Percentiles rank a stretch among this genome's conserved stretches.
Conservation (phyloP, 1,139 yeast species). For the Saccharomycopsis hybrid region DNA sequence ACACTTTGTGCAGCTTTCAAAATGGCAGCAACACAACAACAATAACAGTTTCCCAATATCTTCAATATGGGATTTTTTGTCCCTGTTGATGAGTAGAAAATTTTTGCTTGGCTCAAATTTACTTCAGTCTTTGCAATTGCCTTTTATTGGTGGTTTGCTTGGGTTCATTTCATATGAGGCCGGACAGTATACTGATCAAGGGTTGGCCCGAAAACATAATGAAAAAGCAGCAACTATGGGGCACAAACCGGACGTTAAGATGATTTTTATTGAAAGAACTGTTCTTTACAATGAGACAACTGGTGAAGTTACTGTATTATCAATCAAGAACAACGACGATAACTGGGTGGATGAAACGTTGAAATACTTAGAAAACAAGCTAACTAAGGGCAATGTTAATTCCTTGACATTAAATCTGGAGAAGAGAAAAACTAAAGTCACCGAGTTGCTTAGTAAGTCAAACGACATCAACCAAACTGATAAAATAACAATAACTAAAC, state of each 20-base stretch:
- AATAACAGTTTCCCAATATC: too few species aligned
- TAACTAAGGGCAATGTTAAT: not conserved
- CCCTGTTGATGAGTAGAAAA: conserved; percentile 40
- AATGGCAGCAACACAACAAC: conserved; percentile 22
- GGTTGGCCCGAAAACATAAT: not conserved
- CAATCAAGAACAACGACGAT: conserved; percentile 32
- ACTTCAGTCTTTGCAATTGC: conserved; percentile 33
- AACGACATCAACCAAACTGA: not conserved
- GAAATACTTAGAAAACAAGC: not conserved
- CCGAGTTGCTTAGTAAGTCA: not conserved
- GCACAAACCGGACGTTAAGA: conserved; percentile 37
- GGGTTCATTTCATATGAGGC: conserved; percentile 88
- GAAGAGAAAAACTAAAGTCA: not conserved
- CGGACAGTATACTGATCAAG: conserved; percentile 40
- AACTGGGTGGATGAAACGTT: conserved; percentile 11
- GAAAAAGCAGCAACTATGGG: not conserved
- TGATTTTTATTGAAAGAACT: conserved; percentile 65
- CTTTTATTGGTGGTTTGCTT: conserved; percentile 83
- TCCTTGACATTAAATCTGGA: not conserved
- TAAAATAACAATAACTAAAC: not conserved
- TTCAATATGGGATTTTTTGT: conserved; percentile 44
- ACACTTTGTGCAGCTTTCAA: conserved; percentile 23
- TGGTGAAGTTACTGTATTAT: conserved; percentile 47
- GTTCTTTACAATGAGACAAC: conserved; percentile 48
- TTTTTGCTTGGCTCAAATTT: not conserved